Evolutionary conservation across 176 grass and related monocot species (phyloP).

Genomic region (Cenchrus americanus): DNA sequence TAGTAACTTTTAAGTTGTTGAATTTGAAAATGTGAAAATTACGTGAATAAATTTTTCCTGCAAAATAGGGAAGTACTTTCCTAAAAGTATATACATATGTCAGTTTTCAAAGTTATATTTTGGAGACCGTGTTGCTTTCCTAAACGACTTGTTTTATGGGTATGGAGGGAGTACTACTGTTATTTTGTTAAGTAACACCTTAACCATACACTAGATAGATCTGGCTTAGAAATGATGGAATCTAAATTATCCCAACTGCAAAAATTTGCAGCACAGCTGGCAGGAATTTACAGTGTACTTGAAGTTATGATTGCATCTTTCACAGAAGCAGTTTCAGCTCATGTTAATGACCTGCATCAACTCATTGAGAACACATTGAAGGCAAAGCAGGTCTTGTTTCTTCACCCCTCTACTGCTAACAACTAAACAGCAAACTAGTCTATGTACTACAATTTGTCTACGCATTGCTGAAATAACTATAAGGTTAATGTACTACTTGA

Average conservation of each 20-base stretch:
- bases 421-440: conserved; percentile 22
- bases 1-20: no score
- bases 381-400: conserved; percentile 82
- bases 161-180: conserved; percentile 7
- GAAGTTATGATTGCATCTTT: conserved; percentile 88
- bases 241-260: conserved; percentile 69
- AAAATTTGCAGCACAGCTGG: conserved; percentile 69
- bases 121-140: no score
- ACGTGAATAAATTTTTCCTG: no score
- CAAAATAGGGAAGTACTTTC: no score
- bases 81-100: no score
- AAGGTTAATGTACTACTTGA: not conserved
- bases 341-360: conserved; percentile 81
- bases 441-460: not conserved
- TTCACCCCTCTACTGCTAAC: conserved; percentile 13
- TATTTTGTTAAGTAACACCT: conserved; percentile 38
- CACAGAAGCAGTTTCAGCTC: conserved; percentile 65
- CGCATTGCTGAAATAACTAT: conserved; percentile 28
- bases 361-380: conserved; percentile 79
- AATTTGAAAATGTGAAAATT: no score
- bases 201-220: conserved; percentile 67
- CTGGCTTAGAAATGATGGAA: conserved; percentile 52
- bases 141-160: no score
- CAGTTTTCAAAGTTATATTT: no score
- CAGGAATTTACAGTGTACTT: conserved; percentile 81